phyloP scores from a whole-genome alignment of 768 basidiomycete species.

The Mycena capillaripes region DNA sequence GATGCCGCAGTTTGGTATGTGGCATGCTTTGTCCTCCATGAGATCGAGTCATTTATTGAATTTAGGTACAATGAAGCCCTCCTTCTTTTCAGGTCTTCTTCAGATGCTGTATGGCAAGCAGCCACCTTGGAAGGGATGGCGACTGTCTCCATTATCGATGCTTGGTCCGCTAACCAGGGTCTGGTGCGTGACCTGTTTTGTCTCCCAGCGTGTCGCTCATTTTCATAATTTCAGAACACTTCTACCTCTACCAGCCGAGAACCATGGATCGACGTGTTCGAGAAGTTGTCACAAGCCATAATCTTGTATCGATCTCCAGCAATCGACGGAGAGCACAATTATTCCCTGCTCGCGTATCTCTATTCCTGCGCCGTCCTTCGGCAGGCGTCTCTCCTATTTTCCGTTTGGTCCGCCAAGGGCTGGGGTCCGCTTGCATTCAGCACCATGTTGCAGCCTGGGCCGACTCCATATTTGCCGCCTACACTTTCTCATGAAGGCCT shows the following conservation, averaged over 20 bases:
- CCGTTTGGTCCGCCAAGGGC: constrained; percentile 89
- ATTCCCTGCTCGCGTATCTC: constrained; percentile 75
- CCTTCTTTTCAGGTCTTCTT: constrained; percentile 77
- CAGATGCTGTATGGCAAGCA: constrained; percentile 92
- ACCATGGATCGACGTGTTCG: constrained; percentile 82
- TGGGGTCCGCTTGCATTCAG: constrained; percentile 87
- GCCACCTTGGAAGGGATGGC: constrained; percentile 89
- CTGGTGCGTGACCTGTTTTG: constrained; percentile 63
- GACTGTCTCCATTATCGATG: constrained; percentile 83
- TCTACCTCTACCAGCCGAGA: constrained; percentile 68
- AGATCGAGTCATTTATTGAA: constrained; percentile 18
- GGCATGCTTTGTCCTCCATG: neutral
- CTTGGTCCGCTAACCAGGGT: constrained; percentile 85
- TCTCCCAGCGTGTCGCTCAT: constrained; percentile 15
- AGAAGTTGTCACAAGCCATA: constrained; percentile 78
- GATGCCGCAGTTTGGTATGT: constrained; percentile 87
- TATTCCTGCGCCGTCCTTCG: constrained; percentile 79
- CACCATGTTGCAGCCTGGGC: constrained; percentile 77
- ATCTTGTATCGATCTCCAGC: constrained; percentile 73
- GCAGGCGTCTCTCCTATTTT: constrained; percentile 80
- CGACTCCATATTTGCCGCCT: constrained; percentile 71
- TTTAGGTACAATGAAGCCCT: constrained; percentile 90
- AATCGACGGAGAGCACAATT: constrained; percentile 69
- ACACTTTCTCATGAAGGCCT: constrained; percentile 63
- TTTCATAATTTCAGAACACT: constrained; percentile 60